These are phyloP conservation scores for Chlamydomonas schloesseri DNA, from an alignment of 139 green algal genomes.

Conservation along the genomic window DNA sequence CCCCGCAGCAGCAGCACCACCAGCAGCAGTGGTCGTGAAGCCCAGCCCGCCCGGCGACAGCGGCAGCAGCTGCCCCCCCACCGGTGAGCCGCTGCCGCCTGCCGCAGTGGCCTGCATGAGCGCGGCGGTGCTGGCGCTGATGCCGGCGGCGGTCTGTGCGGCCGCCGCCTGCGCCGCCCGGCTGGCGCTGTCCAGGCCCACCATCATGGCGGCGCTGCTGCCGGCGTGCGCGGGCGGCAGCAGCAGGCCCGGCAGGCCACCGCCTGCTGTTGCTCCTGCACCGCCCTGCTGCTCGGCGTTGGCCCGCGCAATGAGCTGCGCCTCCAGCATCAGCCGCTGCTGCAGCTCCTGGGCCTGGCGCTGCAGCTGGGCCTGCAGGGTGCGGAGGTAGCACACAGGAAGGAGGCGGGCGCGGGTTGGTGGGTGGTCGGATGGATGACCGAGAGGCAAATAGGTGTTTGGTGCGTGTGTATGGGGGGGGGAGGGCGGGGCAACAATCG, in stretches of 20 bases:
- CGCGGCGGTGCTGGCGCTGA: background rate
- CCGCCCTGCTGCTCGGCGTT: background rate
- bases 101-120: too few relatives aligned
- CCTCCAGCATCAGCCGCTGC: conserved; percentile 22
- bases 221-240: background rate
- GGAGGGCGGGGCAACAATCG: too few relatives aligned
- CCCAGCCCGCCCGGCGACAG: too few relatives aligned
- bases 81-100: too few relatives aligned
- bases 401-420: too few relatives aligned
- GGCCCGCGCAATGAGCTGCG: background rate
- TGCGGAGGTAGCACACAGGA: too few relatives aligned
- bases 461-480: too few relatives aligned
- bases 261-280: background rate
- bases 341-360: conserved; percentile 38
- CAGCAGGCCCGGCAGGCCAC: conserved; percentile 8
- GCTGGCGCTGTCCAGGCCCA: background rate
- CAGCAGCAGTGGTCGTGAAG: too few relatives aligned
- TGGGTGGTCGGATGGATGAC: too few relatives aligned
- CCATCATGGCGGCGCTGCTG: background rate
- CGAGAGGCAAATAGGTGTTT: too few relatives aligned
- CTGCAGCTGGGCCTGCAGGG: conserved; percentile 30
- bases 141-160: background rate
- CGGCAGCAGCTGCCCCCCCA: too few relatives aligned
- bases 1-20: too few relatives aligned
- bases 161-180: background rate